phyloP scores from a whole-genome alignment of 345 rosid species.

The Orychophragmus violaceus region DNA sequence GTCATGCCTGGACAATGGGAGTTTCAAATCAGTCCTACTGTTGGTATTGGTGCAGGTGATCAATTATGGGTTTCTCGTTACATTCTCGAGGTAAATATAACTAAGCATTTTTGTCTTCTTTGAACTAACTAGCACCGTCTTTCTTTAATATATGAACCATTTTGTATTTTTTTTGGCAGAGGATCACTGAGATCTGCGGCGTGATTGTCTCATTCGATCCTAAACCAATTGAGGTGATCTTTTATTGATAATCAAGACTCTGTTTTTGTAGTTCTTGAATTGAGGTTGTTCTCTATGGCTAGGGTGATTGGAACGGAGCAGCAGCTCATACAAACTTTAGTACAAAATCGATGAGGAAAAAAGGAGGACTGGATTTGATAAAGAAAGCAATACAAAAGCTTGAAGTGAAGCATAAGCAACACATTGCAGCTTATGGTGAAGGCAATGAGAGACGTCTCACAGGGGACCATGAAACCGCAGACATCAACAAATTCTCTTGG shows the following conservation, averaged over 20 bases:
- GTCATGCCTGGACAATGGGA: conserved; percentile 63
- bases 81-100: conserved; percentile 67
- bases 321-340: conserved; percentile 96
- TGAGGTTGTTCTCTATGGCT: not conserved
- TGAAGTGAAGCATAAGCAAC: conserved; percentile 74
- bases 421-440: conserved; percentile 91
- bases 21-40: conserved; percentile 91
- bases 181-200: conserved; percentile 88
- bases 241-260: not conserved
- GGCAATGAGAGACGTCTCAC: conserved; percentile 95
- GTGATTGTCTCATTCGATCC: conserved; percentile 88
- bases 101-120: not conserved
- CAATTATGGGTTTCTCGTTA: conserved; percentile 90
- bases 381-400: conserved; percentile 87
- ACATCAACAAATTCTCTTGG: conserved; percentile 80
- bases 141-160: not conserved
- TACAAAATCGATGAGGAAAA: conserved; percentile 92
- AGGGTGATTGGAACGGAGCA: conserved; percentile 99
- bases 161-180: conserved; percentile 37
- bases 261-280: not conserved
- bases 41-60: conserved; percentile 88
- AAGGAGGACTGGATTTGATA: conserved; percentile 73
- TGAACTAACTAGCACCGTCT: not conserved
- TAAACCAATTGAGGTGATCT: conserved; percentile 75
- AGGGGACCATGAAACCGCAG: conserved; percentile 91